These are phyloP conservation scores for Rhizoclosmatium sp. DNA, from an alignment of 192 early-diverging fungal species.

Conservation along the genomic window DNA sequence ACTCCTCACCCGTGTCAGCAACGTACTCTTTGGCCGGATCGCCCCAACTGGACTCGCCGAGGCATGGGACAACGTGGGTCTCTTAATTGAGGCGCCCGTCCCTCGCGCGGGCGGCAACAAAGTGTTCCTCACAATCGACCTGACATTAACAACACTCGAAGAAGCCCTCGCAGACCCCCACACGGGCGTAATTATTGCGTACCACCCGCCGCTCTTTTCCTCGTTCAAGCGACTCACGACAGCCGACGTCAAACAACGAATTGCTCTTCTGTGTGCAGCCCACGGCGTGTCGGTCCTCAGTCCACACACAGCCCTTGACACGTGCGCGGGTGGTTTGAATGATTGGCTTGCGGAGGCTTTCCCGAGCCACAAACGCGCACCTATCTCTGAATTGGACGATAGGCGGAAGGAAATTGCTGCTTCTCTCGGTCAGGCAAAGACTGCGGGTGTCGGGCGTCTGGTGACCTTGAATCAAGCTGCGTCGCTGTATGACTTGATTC, in stretches of 20 bases:
- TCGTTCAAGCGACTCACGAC: constrained; percentile 79
- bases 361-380: constrained; percentile 33
- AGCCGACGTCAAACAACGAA: constrained; percentile 79
- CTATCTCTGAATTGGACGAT: constrained; percentile 54
- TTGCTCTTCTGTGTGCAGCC: constrained; percentile 82
- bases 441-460: constrained; percentile 45
- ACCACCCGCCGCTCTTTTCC: constrained; percentile 93
- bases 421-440: constrained; percentile 54
- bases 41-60: constrained; percentile 34
- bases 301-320: constrained; percentile 92
- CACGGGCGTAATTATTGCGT: constrained; percentile 89
- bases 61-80: constrained; percentile 59
- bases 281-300: constrained; percentile 80
- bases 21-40: constrained; percentile 7
- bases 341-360: constrained; percentile 88
- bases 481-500: constrained; percentile 60
- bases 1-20: constrained; percentile 11
- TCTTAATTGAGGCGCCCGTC: constrained; percentile 85
- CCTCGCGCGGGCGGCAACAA: constrained; percentile 72
- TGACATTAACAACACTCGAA: constrained; percentile 78
- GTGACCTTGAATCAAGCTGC: constrained; percentile 63
- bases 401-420: neutral
- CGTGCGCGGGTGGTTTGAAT: constrained; percentile 81
- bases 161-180: constrained; percentile 77
- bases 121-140: constrained; percentile 93